A percentile compares a stretch with the other conserved stretches of the same genome.
These are phyloP conservation scores for Leccinum ochraceum DNA, from an alignment of 768 basidiomycete genomes.

Conservation along the genomic window DNA sequence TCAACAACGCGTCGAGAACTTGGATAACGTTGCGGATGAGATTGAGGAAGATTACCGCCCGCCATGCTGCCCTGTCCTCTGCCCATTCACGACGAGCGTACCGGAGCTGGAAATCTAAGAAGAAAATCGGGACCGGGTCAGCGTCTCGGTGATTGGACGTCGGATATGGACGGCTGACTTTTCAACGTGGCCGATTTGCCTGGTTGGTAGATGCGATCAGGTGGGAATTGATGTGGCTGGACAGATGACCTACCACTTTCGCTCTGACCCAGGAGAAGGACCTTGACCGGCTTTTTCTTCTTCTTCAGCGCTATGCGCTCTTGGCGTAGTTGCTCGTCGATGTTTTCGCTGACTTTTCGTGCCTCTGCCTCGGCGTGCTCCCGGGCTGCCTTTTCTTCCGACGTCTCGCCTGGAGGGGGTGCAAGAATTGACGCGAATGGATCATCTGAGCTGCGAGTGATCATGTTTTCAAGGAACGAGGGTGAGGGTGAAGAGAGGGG, in stretches of 20 bases:
- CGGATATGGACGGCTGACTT: slow-evolving; percentile 43
- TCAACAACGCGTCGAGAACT: slow-evolving; percentile 56
- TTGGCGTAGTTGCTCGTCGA: slow-evolving; percentile 69
- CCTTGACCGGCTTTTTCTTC: slow-evolving; percentile 69
- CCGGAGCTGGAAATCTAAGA: slow-evolving; percentile 68
- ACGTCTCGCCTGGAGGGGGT: slow-evolving; percentile 67
- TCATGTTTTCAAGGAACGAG: slow-evolving; percentile 14
- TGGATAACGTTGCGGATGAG: slow-evolving; percentile 72
- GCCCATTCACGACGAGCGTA: slow-evolving; percentile 72
- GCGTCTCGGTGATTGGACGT: background rate
- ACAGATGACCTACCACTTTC: slow-evolving; percentile 53
- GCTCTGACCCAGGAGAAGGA: slow-evolving; percentile 74
- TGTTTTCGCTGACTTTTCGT: slow-evolving; percentile 64
- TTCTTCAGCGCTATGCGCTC: slow-evolving; percentile 60
- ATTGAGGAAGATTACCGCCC: slow-evolving; percentile 76
- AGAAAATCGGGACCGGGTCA: background rate
- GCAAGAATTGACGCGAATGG: slow-evolving; percentile 59
- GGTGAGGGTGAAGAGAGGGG: background rate
- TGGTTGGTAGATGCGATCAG: slow-evolving; percentile 11
- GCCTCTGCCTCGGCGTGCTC: slow-evolving; percentile 66
- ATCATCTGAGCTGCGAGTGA: slow-evolving; percentile 49
- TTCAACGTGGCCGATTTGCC: slow-evolving; percentile 79
- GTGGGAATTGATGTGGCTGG: slow-evolving; percentile 2
- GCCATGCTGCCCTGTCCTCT: slow-evolving; percentile 70
- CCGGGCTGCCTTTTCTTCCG: slow-evolving; percentile 52